Conservation (phyloP, 2,329 filamentous ascomycete genomes). For the Penicillium sp. region DNA sequence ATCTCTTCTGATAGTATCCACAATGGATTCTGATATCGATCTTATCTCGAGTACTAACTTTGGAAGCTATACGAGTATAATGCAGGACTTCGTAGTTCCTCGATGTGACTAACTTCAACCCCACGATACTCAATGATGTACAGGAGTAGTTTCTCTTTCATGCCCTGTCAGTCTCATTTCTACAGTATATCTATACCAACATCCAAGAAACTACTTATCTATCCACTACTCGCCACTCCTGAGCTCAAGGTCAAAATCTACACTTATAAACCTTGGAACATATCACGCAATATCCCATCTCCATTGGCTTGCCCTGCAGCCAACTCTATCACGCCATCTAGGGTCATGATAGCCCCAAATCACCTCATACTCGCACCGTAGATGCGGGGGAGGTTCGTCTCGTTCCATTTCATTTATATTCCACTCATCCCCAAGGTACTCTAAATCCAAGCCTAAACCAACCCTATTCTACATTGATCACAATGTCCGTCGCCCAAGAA, state of each 20-base stretch:
- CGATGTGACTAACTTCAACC: too few species aligned
- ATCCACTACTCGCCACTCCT: background rate
- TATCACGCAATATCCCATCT: background rate
- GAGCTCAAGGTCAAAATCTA: background rate
- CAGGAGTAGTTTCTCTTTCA: too few species aligned
- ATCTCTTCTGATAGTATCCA: background rate
- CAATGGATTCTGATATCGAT: background rate
- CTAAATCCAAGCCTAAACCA: background rate
- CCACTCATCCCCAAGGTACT: constrained; percentile 1
- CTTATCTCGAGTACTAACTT: background rate
- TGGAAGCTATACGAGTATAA: too few species aligned
- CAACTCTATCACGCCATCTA: constrained; percentile 17
- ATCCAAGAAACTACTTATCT: background rate
- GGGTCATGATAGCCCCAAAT: constrained; percentile 5
- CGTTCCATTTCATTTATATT: constrained; percentile 7
- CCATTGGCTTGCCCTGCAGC: background rate
- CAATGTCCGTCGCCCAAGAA: constrained; percentile 45
- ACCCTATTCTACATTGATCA: background rate
- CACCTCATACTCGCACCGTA: constrained; percentile 10
- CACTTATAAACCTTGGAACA: background rate
- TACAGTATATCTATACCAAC: too few species aligned
- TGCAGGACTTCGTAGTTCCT: too few species aligned
- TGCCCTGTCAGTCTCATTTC: too few species aligned
- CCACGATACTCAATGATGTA: too few species aligned
- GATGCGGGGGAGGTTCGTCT: constrained; percentile 11